phyloP scores from a whole-genome alignment of 176 grass and related monocot genomes.

The Poa pratensis region DNA sequence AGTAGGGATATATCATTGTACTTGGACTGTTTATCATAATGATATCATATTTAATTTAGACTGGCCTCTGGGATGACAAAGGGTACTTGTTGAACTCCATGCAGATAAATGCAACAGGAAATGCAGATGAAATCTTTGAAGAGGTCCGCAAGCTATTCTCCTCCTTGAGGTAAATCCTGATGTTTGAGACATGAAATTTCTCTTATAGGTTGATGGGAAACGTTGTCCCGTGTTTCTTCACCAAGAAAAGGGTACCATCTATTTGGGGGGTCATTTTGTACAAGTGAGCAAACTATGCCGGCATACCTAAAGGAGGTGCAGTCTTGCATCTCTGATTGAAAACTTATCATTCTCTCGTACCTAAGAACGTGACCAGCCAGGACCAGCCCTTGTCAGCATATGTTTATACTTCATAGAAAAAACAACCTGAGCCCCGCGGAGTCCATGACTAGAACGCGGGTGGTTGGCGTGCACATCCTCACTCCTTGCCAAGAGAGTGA shows the following conservation, averaged over 20 bases:
- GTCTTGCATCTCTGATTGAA: not conserved
- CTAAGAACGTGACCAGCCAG: not conserved
- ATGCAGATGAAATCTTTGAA: conserved; percentile 79
- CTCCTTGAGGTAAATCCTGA: conserved; percentile 59
- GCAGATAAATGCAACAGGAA: conserved; percentile 81
- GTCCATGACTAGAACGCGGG: no score
- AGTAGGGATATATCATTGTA: not conserved
- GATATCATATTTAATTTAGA: not conserved
- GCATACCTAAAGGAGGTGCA: not conserved
- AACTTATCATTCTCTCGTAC: conserved; percentile 7
- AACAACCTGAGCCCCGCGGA: no score
- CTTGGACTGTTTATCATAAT: not conserved
- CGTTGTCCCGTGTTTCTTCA: not conserved
- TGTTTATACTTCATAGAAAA: no score
- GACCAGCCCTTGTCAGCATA: no score
- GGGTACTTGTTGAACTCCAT: conserved; percentile 30
- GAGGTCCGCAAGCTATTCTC: conserved; percentile 58
- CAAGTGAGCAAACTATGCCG: not conserved
- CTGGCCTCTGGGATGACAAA: conserved; percentile 1
- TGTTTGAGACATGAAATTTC: not conserved
- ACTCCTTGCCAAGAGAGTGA: no score
- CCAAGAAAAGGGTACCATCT: not conserved
- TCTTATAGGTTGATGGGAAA: not conserved
- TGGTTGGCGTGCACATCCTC: no score
- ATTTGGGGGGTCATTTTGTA: not conserved